These are phyloP conservation scores for Andrographis paniculata DNA, from an alignment of 305 asterid species.

Conservation along the genomic window DNA sequence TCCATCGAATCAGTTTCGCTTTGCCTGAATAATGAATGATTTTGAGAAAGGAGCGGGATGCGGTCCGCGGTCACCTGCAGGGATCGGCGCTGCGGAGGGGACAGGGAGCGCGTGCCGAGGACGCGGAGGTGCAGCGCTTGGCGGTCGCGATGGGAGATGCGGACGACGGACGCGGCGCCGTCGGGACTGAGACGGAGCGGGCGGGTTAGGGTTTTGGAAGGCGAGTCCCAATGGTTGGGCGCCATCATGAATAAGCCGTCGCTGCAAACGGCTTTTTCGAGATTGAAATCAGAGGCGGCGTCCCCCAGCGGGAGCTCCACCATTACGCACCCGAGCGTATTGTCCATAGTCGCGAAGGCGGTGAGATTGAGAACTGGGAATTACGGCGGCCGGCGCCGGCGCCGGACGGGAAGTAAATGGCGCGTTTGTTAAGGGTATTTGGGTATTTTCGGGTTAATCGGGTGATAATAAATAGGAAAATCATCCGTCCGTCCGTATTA, in stretches of 20 bases:
- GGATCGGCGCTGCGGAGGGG: constrained; percentile 36
- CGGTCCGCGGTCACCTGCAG: constrained; percentile 35
- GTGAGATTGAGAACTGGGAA: too few species aligned
- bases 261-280: constrained; percentile 75
- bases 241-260: constrained; percentile 91
- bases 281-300: constrained; percentile 32
- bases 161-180: constrained; percentile 37
- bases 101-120: constrained; percentile 29
- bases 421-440: too few species aligned
- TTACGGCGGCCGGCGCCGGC: too few species aligned
- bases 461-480: too few species aligned
- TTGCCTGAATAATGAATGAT: too few species aligned
- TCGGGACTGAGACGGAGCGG: constrained; percentile 56
- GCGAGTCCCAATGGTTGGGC: constrained; percentile 76
- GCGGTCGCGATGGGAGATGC: constrained; percentile 39
- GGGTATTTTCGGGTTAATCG: too few species aligned
- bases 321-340: constrained; percentile 33
- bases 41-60: neutral
- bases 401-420: too few species aligned
- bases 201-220: constrained; percentile 56
- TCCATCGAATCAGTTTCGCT: too few species aligned
- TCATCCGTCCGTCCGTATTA: too few species aligned
- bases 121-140: constrained; percentile 42
- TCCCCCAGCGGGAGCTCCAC: constrained; percentile 51
- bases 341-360: too few species aligned